A percentile compares a stretch with the other conserved stretches of the same genome.
Conservation (phyloP, 352 stramenopile species). For the Stramenopiles sp. region DNA sequence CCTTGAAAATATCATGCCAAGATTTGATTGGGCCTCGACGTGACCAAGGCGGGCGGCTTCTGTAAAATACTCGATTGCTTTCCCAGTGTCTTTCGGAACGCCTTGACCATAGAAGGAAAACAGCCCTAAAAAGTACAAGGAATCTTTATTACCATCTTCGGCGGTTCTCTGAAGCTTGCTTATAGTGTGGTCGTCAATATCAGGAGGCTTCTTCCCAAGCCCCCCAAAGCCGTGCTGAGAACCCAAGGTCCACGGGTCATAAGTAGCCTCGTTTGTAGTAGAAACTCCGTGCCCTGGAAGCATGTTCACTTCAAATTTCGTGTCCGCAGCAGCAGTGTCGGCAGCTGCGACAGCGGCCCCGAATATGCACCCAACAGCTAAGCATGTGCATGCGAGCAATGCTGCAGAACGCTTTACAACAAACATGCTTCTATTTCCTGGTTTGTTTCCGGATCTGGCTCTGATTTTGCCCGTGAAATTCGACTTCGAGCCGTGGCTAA, state of each 20-base stretch:
- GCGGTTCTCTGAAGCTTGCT: background rate
- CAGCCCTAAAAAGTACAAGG: background rate
- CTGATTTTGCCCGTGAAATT: background rate
- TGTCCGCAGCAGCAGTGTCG: background rate
- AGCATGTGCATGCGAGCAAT: background rate
- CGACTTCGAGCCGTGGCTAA: background rate
- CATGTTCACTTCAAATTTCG: background rate
- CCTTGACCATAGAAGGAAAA: background rate
- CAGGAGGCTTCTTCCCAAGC: background rate
- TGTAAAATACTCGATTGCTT: conserved; percentile 3
- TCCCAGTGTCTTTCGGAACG: background rate
- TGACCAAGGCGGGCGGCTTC: background rate
- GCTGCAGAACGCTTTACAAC: background rate
- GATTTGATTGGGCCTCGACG: background rate
- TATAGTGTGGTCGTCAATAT: background rate
- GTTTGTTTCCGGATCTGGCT: background rate
- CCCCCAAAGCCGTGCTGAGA: background rate
- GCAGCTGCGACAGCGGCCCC: background rate
- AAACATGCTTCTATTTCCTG: background rate
- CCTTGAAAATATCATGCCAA: conserved; percentile 1
- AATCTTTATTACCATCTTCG: conserved; percentile 6
- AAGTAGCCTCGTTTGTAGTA: background rate
- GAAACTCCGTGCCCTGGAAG: background rate
- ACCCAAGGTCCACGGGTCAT: background rate
- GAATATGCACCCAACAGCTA: background rate